A percentile compares a stretch with the other conserved stretches of the same genome.
phyloP scores from a whole-genome alignment of 352 stramenopile species.

The Phytophthora sansomeana region DNA sequence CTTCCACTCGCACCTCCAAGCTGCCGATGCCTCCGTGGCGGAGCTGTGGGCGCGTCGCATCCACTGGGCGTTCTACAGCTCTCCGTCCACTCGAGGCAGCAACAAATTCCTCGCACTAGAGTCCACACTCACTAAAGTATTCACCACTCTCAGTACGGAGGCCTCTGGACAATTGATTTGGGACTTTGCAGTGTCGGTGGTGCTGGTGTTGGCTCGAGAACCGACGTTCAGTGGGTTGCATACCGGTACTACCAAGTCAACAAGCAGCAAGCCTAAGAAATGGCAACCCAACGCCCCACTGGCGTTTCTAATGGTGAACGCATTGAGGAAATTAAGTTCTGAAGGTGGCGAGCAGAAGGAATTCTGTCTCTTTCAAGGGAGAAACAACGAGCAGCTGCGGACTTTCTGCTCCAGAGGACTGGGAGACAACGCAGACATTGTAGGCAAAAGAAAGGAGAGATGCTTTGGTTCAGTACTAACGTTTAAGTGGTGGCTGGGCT shows the following conservation, averaged over 20 bases:
- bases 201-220: conserved; percentile 44
- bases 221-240: not conserved
- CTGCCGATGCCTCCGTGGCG: not conserved
- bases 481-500: not conserved
- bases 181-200: conserved; percentile 46
- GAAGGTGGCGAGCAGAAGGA: conserved; percentile 7
- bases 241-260: not conserved
- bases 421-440: conserved; percentile 12
- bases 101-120: conserved; percentile 72
- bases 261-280: conserved; percentile 43
- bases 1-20: conserved; percentile 8
- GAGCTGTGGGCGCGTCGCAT: conserved; percentile 36
- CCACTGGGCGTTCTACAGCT: conserved; percentile 43
- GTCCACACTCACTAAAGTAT: conserved; percentile 33
- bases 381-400: conserved; percentile 36
- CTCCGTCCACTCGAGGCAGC: conserved; percentile 20
- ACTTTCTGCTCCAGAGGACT: conserved; percentile 44
- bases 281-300: conserved; percentile 58
- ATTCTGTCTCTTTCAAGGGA: conserved; percentile 31
- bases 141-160: conserved; percentile 21
- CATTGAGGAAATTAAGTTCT: conserved; percentile 46
- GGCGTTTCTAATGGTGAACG: conserved; percentile 62
- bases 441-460: not conserved
- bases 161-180: conserved; percentile 32
- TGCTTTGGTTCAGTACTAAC: not conserved